Evolutionary conservation across 2,329 filamentous ascomycete genomes (phyloP).

Genomic region (Stachybotrys echinatus): DNA sequence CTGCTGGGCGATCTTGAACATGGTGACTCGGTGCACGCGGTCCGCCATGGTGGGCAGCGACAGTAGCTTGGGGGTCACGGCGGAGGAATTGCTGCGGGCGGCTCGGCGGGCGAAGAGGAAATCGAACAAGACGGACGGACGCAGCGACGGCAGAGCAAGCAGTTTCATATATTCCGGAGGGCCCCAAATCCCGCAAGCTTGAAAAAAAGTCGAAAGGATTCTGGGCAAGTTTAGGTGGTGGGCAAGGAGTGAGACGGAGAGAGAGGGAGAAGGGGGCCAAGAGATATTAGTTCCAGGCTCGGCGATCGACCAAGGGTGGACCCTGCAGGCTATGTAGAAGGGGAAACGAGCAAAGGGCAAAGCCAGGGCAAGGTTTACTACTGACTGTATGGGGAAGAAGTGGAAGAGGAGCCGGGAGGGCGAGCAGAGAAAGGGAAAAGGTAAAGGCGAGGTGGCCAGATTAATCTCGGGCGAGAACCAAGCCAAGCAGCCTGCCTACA

Average conservation of each 20-base stretch:
- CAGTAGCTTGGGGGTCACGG: not conserved
- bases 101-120: not conserved
- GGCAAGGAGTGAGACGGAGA: not conserved
- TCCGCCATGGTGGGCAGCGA: conserved; percentile 7
- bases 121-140: not conserved
- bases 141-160: not conserved
- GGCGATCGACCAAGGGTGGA: not conserved
- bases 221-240: not conserved
- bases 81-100: not conserved
- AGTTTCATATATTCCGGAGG: not conserved
- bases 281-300: not conserved
- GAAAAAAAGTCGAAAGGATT: too few relatives aligned
- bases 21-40: conserved; percentile 23
- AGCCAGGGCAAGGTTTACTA: too few relatives aligned
- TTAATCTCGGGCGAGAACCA: not conserved
- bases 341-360: too few relatives aligned
- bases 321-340: too few relatives aligned
- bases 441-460: not conserved
- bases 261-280: not conserved
- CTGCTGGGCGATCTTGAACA: conserved; percentile 30
- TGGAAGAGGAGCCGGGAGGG: too few relatives aligned
- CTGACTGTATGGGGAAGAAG: too few relatives aligned
- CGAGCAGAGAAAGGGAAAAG: not conserved
- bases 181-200: not conserved
- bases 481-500: too few relatives aligned